Percentiles rank a stretch among this genome's conserved stretches.
Evolutionary conservation across 768 basidiomycete species (phyloP).

Genomic region (Rossbeevera mucosa): DNA sequence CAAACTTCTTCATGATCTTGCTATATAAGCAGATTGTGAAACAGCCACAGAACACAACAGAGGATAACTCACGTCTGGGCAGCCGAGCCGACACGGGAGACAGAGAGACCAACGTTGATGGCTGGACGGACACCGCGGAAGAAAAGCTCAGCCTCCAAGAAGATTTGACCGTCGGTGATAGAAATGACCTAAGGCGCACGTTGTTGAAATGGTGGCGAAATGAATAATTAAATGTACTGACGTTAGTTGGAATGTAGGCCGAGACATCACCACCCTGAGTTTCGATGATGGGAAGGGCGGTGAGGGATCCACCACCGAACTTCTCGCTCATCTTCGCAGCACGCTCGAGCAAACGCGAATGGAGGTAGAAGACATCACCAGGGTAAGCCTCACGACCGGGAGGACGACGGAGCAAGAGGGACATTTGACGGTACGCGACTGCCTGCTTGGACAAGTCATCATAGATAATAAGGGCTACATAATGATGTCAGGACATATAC

Average conservation of each 20-base stretch:
- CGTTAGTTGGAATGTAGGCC: slow-evolving; percentile 95
- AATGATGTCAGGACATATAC: slow-evolving; percentile 13
- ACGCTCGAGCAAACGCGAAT: slow-evolving; percentile 99
- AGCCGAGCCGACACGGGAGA: slow-evolving; percentile 99
- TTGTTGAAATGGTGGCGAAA: slow-evolving; percentile 1
- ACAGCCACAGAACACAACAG: neutral
- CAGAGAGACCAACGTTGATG: slow-evolving; percentile 99
- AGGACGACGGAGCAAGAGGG: slow-evolving; percentile 97
- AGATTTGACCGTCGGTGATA: slow-evolving; percentile 99
- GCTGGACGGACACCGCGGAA: slow-evolving; percentile 99
- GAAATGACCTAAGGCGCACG: slow-evolving; percentile 77
- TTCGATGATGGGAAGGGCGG: slow-evolving; percentile 99
- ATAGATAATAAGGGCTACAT: slow-evolving; percentile 90
- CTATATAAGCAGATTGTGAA: slow-evolving; percentile 34
- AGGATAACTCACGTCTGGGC: slow-evolving; percentile 84
- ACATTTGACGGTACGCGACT: slow-evolving; percentile 99
- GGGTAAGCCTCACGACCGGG: slow-evolving; percentile 99
- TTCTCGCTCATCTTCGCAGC: slow-evolving; percentile 99
- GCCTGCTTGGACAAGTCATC: slow-evolving; percentile 99
- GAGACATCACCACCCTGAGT: slow-evolving; percentile 99
- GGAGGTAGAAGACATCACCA: slow-evolving; percentile 99
- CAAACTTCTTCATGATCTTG: slow-evolving; percentile 99
- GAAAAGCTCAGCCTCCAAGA: slow-evolving; percentile 99
- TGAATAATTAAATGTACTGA: slow-evolving; percentile 31
- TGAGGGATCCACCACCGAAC: slow-evolving; percentile 97